Conservation (phyloP, 805 yeast genomes). For the Debaryomyces castellii region DNA sequence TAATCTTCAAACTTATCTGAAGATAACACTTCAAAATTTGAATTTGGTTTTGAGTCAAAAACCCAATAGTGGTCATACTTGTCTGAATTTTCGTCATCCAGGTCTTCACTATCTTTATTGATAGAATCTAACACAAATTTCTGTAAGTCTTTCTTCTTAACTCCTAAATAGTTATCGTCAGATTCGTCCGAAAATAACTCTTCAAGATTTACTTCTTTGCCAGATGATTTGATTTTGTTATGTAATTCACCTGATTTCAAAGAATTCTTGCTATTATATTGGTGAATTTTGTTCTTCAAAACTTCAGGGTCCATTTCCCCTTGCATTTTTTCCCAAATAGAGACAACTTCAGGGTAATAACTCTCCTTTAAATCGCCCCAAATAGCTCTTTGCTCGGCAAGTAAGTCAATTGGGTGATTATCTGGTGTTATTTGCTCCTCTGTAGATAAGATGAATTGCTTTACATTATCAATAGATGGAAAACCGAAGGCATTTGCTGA, state of each 20-base stretch:
- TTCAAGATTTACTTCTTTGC: background rate
- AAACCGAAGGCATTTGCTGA: constrained; percentile 9
- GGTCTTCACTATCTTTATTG: too few species aligned
- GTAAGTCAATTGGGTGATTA: background rate
- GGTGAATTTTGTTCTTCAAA: constrained; percentile 6
- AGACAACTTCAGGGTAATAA: constrained; percentile 5
- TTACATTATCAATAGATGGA: background rate
- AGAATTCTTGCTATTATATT: constrained; percentile 6
- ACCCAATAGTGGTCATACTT: too few species aligned
- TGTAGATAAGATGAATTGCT: constrained; percentile 6
- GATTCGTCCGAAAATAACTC: background rate
- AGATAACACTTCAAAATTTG: constrained; percentile 16
- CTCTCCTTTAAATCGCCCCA: constrained; percentile 8
- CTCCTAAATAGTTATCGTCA: too few species aligned
- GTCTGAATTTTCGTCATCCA: too few species aligned
- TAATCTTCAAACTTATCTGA: constrained; percentile 23
- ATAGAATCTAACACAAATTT: too few species aligned
- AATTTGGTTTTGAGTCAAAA: too few species aligned
- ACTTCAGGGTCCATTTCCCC: constrained; percentile 8
- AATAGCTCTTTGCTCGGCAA: background rate
- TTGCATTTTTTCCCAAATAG: constrained; percentile 17
- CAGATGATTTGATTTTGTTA: background rate
- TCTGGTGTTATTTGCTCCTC: background rate
- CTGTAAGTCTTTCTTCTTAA: too few species aligned
- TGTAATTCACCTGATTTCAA: background rate